These are phyloP conservation scores for Sideroxylon spinosum DNA, from an alignment of 179 eudicot genomes.

Conservation along the genomic window DNA sequence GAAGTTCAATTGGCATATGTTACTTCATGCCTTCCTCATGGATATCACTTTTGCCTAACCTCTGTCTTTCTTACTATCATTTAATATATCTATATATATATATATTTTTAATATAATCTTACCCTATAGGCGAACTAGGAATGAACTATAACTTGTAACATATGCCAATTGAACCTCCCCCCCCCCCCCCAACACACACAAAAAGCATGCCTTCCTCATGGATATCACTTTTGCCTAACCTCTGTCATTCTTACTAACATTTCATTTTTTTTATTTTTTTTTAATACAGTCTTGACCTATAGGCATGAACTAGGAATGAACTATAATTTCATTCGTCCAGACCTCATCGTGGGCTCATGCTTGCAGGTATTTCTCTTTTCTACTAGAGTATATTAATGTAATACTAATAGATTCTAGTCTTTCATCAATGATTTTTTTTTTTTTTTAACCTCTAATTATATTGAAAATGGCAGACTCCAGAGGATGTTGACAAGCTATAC, in stretches of 20 bases:
- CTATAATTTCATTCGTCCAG: conserved; percentile 86
- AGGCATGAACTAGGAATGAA: conserved; percentile 96
- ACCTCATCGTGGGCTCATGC: conserved; percentile 94
- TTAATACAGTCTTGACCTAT: conserved; percentile 67
- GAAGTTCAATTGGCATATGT: neutral
- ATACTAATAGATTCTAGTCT: neutral
- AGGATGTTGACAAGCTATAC: conserved; percentile 91
- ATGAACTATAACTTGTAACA: no score
- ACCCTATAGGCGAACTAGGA: no score
- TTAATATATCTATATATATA: no score
- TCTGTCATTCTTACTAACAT: conserved; percentile 5
- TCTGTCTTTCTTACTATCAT: no score
- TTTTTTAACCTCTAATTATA: conserved; percentile 8
- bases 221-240: neutral
- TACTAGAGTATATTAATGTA: neutral
- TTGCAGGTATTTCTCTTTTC: conserved; percentile 56
- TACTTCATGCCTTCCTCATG: neutral
- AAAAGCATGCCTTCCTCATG: neutral
- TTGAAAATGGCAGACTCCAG: conserved; percentile 56
- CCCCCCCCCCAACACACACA: no score
- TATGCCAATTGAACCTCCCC: no score
- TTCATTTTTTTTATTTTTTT: neutral
- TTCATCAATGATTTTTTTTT: neutral
- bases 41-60: neutral
- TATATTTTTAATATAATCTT: no score